These are phyloP conservation scores for Epichloe glyceriae DNA, from an alignment of 2,329 filamentous ascomycete genomes.

Conservation along the genomic window DNA sequence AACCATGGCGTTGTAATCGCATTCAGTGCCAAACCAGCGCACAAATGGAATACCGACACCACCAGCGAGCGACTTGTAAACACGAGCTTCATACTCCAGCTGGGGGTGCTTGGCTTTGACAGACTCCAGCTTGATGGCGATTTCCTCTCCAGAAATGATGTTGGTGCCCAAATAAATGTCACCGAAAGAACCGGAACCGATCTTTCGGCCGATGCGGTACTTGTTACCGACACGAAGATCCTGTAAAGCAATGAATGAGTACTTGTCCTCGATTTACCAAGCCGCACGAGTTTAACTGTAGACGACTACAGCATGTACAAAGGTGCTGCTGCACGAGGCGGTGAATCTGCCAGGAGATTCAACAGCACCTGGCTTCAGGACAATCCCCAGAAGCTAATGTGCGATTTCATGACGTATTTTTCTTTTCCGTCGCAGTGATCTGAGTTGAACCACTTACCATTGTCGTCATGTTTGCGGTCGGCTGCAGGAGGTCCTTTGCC, in stretches of 20 bases:
- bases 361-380: too few relatives aligned
- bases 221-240: conserved; percentile 99
- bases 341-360: too few relatives aligned
- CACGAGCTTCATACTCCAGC: conserved; percentile 95
- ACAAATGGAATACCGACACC: conserved; percentile 98
- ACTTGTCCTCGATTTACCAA: not conserved
- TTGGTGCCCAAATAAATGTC: conserved; percentile 99
- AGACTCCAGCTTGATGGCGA: conserved; percentile 98
- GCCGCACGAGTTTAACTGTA: too few relatives aligned
- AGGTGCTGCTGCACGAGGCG: too few relatives aligned
- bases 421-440: not conserved
- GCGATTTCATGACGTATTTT: too few relatives aligned
- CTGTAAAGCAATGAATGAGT: conserved; percentile 30
- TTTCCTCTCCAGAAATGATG: conserved; percentile 98
- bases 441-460: conserved; percentile 28
- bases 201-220: conserved; percentile 98
- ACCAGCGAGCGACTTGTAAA: conserved; percentile 80
- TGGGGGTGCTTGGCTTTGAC: conserved; percentile 99
- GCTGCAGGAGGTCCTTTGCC: conserved; percentile 11
- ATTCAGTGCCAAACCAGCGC: conserved; percentile 98
- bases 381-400: too few relatives aligned
- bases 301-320: too few relatives aligned
- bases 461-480: conserved; percentile 32
- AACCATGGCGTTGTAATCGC: conserved; percentile 99
- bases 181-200: conserved; percentile 93